These are phyloP conservation scores for Rhizophagus sp. DNA, from an alignment of 192 early-diverging fungal genomes.

Conservation along the genomic window DNA sequence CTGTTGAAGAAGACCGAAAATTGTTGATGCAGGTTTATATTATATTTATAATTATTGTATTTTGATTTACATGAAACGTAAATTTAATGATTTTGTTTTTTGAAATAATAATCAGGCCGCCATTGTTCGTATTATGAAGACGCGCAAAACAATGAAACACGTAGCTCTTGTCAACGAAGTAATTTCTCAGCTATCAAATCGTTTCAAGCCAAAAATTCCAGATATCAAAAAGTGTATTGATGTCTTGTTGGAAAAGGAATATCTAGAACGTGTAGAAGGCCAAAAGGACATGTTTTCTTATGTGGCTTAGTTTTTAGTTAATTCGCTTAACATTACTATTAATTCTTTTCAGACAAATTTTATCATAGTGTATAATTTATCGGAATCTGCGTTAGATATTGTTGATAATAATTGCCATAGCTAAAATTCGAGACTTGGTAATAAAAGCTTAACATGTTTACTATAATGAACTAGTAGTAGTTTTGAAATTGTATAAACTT, in stretches of 20 bases:
- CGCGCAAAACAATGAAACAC: constrained; percentile 88
- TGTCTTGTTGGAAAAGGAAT: constrained; percentile 88
- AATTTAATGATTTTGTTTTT: not conserved
- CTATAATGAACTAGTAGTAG: not conserved
- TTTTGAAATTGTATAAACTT: not conserved
- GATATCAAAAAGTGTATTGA: constrained; percentile 99
- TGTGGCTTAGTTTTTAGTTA: constrained; percentile 55
- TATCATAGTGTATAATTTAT: not conserved
- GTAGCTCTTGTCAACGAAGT: constrained; percentile 85
- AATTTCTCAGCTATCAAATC: constrained; percentile 79
- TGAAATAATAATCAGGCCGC: constrained; percentile 61
- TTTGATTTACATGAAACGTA: not conserved
- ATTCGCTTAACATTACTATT: too few relatives aligned
- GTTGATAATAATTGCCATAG: not conserved
- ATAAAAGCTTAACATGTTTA: not conserved
- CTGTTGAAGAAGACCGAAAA: constrained; percentile 90
- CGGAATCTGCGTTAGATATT: not conserved
- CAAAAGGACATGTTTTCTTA: constrained; percentile 85
- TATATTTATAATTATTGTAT: not conserved
- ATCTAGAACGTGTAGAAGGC: constrained; percentile 84
- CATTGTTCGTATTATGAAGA: constrained; percentile 99
- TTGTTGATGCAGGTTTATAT: constrained; percentile 81
- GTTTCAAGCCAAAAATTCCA: constrained; percentile 86
- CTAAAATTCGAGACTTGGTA: not conserved
- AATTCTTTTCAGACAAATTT: too few relatives aligned